phyloP scores from a whole-genome alignment of 2,329 filamentous ascomycete species.

The Venturiaceae sp. region DNA sequence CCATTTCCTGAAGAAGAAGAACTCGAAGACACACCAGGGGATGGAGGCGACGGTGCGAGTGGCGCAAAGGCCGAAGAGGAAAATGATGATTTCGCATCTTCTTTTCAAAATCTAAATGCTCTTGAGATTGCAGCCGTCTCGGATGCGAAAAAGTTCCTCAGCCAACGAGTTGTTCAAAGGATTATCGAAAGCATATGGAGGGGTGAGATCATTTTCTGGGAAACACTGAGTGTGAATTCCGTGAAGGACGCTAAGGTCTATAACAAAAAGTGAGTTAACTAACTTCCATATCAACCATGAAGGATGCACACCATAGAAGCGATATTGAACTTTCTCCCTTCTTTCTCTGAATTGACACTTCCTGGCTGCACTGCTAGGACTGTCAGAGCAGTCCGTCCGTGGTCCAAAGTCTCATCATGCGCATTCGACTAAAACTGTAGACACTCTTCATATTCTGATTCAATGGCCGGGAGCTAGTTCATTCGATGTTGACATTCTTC shows the following conservation, averaged over 20 bases:
- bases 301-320: too few species aligned
- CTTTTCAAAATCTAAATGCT: slow-evolving; percentile 73
- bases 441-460: too few species aligned
- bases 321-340: too few species aligned
- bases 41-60: background rate
- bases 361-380: too few species aligned
- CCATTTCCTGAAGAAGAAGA: background rate
- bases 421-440: too few species aligned
- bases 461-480: too few species aligned
- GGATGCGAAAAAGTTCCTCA: slow-evolving; percentile 74
- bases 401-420: too few species aligned
- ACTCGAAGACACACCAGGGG: background rate
- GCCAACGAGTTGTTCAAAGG: slow-evolving; percentile 68
- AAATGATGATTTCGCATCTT: slow-evolving; percentile 54
- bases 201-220: slow-evolving; percentile 82
- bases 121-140: slow-evolving; percentile 78
- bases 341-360: too few species aligned
- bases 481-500: too few species aligned
- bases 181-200: slow-evolving; percentile 71
- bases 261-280: slow-evolving; percentile 38
- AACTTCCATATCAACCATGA: too few species aligned
- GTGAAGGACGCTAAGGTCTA: slow-evolving; percentile 71
- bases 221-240: slow-evolving; percentile 61
- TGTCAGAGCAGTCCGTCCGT: too few species aligned
- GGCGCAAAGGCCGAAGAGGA: slow-evolving; percentile 18